phyloP scores from a whole-genome alignment of 371 early-diverging fungal genomes.

The Mucor mucedo region DNA sequence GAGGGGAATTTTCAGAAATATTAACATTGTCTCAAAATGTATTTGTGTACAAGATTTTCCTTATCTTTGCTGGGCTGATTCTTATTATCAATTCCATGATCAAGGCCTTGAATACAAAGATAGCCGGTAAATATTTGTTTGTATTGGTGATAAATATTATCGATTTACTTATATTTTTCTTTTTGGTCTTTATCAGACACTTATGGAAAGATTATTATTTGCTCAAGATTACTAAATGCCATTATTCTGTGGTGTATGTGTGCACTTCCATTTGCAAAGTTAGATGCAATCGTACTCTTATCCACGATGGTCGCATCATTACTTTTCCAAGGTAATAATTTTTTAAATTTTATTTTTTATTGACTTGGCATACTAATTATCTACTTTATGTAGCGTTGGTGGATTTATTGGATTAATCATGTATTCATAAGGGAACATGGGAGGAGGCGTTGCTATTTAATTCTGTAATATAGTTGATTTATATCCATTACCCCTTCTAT shows the following conservation, averaged over 20 bases:
- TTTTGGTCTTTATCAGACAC: slow-evolving; percentile 27
- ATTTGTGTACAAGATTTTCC: slow-evolving; percentile 54
- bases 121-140: slow-evolving; percentile 34
- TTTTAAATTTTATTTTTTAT: too few relatives aligned
- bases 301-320: slow-evolving; percentile 50
- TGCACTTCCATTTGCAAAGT: slow-evolving; percentile 51
- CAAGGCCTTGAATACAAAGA: slow-evolving; percentile 52
- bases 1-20: slow-evolving; percentile 10
- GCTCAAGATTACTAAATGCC: slow-evolving; percentile 46
- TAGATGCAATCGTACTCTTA: slow-evolving; percentile 48
- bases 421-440: too few relatives aligned
- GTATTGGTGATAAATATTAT: too few relatives aligned
- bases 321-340: slow-evolving; percentile 44
- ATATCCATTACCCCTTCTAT: background rate
- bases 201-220: slow-evolving; percentile 53
- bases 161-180: background rate
- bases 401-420: background rate
- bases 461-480: too few relatives aligned
- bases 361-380: background rate
- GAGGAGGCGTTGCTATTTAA: too few relatives aligned
- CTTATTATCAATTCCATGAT: slow-evolving; percentile 51
- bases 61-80: slow-evolving; percentile 53
- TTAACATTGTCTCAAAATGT: slow-evolving; percentile 31
- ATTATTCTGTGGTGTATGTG: slow-evolving; percentile 52
- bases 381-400: background rate